phyloP scores from a whole-genome alignment of 1,284 basidiomycete genomes.

The Ustilago esculenta region DNA sequence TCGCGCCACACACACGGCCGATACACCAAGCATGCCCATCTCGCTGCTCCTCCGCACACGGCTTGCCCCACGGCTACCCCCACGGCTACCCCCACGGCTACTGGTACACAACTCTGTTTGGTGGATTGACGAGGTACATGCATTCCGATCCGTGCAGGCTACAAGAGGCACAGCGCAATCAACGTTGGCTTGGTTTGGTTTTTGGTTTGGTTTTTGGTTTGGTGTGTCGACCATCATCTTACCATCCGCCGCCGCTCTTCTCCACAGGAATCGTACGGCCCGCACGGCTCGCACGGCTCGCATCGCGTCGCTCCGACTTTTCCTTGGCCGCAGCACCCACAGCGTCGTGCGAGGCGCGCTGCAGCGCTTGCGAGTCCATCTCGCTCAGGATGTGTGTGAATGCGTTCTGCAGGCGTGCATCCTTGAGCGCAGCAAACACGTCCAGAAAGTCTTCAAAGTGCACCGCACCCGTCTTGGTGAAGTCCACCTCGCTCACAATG shows the following conservation, averaged over 20 bases:
- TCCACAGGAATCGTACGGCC: conserved; percentile 60
- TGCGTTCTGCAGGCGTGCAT: conserved; percentile 54
- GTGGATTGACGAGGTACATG: no score
- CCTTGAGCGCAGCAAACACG: conserved; percentile 60
- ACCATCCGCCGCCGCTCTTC: conserved; percentile 63
- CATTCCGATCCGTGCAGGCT: conserved; percentile 2
- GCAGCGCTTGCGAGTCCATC: conserved; percentile 48
- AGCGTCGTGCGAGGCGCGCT: conserved; percentile 42
- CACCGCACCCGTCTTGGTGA: conserved; percentile 53
- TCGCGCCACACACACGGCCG: background rate
- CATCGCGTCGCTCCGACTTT: conserved; percentile 47
- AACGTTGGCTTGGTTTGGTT: background rate
- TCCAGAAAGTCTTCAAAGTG: conserved; percentile 63
- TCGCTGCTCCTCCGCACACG: no score
- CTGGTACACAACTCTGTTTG: no score
- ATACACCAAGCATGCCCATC: background rate
- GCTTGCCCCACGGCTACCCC: no score
- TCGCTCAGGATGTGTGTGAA: conserved; percentile 60
- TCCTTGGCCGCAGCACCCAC: conserved; percentile 56
- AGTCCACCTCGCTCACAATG: conserved; percentile 60
- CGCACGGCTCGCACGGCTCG: conserved; percentile 56
- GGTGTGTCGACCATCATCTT: background rate
- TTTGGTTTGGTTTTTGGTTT: background rate
- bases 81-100: no score
- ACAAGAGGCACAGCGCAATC: background rate